These are phyloP conservation scores for Tulasnella calospora DNA, from an alignment of 768 basidiomycete species.

Conservation along the genomic window DNA sequence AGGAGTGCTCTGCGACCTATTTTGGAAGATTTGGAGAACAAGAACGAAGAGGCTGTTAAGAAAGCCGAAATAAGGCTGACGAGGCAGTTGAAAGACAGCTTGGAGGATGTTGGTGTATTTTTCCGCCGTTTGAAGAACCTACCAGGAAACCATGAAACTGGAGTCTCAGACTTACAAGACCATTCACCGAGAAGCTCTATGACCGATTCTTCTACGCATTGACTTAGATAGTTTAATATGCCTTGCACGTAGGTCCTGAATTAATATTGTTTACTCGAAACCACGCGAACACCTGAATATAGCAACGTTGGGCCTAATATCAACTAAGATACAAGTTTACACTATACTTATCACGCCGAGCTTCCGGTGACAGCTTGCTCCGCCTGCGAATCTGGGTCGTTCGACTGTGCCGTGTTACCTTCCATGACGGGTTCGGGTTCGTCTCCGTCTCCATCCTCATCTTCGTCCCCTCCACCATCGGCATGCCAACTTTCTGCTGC, in stretches of 20 bases:
- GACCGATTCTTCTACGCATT: background rate
- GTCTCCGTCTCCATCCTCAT: slow-evolving; percentile 12
- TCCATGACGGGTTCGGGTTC: background rate
- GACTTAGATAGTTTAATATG: background rate
- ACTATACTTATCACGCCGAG: background rate
- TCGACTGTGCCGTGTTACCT: background rate
- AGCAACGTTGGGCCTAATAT: background rate
- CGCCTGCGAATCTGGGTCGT: background rate
- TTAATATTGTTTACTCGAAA: background rate
- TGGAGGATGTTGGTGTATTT: background rate
- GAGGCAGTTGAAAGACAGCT: background rate
- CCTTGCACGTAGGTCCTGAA: background rate
- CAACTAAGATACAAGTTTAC: background rate
- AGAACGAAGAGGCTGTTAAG: background rate
- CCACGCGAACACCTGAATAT: background rate
- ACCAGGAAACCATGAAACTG: background rate
- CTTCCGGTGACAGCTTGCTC: background rate
- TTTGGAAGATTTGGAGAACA: background rate
- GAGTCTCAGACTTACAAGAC: background rate
- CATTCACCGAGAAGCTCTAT: background rate
- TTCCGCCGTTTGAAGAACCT: background rate
- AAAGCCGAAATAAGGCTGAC: background rate
- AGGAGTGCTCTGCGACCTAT: background rate
- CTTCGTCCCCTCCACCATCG: slow-evolving; percentile 46
- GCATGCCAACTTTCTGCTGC: slow-evolving; percentile 53